These are phyloP conservation scores for Nannochloropsis salina DNA, from an alignment of 108 stramenopile species.

Conservation along the genomic window DNA sequence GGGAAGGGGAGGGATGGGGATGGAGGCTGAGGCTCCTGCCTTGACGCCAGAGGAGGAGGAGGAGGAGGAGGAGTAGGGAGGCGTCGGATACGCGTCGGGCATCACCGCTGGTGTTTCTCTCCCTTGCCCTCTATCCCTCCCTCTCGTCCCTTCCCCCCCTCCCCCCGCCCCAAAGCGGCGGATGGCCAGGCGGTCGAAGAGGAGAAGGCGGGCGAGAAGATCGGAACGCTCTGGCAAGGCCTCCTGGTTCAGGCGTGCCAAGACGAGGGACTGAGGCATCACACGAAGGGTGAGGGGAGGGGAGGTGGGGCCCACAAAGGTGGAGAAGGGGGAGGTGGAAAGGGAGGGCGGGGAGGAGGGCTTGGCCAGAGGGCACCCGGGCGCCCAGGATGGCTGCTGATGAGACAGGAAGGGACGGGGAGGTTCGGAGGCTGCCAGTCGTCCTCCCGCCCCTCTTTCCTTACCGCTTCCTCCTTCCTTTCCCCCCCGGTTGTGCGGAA, in stretches of 20 bases:
- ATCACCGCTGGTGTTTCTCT: background rate
- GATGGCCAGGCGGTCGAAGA: background rate
- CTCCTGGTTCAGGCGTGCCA: background rate
- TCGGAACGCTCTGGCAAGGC: background rate
- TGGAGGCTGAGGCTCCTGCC: background rate
- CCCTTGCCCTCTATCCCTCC: background rate
- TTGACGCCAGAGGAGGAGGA: background rate
- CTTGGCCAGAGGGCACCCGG: too few relatives aligned
- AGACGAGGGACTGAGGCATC: background rate
- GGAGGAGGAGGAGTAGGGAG: background rate
- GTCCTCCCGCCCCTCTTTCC: too few relatives aligned
- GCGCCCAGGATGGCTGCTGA: too few relatives aligned
- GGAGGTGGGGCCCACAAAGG: background rate
- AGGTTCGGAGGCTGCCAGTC: too few relatives aligned
- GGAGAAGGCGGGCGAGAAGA: slow-evolving; percentile 13
- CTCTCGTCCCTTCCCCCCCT: background rate
- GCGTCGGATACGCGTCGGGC: background rate
- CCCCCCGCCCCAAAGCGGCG: background rate
- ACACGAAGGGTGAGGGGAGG: slow-evolving; percentile 23
- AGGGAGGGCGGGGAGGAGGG: too few relatives aligned
- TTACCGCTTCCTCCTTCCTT: too few relatives aligned
- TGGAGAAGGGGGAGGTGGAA: slow-evolving; percentile 17
- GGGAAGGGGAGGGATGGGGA: background rate
- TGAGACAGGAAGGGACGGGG: too few relatives aligned
- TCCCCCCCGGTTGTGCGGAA: too few relatives aligned